Evolutionary conservation across 1,284 basidiomycete species (phyloP).

Genomic region (Melanopsichium pennsylvanicum): DNA sequence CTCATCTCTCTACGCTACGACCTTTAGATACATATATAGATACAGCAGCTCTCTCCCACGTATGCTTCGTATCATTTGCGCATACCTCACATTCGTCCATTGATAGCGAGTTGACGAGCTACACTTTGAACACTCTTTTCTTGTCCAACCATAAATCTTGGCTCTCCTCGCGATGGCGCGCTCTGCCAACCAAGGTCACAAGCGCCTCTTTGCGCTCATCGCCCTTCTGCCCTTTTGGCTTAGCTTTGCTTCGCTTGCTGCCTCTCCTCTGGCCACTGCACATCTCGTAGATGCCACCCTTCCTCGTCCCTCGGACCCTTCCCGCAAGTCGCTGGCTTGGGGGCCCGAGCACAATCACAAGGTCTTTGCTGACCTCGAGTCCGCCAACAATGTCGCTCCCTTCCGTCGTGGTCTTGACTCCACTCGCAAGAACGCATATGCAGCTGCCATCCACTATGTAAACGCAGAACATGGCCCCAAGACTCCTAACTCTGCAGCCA

Average conservation of each 20-base stretch:
- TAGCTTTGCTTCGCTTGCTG: slow-evolving; percentile 25
- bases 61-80: no score
- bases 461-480: slow-evolving; percentile 39
- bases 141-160: no score
- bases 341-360: slow-evolving; percentile 48
- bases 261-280: slow-evolving; percentile 14
- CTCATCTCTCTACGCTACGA: background rate
- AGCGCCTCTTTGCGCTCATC: slow-evolving; percentile 43
- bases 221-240: slow-evolving; percentile 48
- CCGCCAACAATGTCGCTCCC: slow-evolving; percentile 15
- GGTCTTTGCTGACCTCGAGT: slow-evolving; percentile 38
- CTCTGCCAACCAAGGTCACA: slow-evolving; percentile 17
- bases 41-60: background rate
- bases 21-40: background rate
- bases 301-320: slow-evolving; percentile 32
- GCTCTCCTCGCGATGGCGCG: slow-evolving; percentile 22
- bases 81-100: no score
- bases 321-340: slow-evolving; percentile 52
- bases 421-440: slow-evolving; percentile 33
- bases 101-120: no score
- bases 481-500: slow-evolving; percentile 41
- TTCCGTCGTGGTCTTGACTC: slow-evolving; percentile 19
- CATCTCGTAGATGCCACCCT: slow-evolving; percentile 8
- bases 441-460: slow-evolving; percentile 39
- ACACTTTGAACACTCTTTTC: background rate